phyloP scores from a whole-genome alignment of 2,329 filamentous ascomycete species.

The Phialophora macrospora region DNA sequence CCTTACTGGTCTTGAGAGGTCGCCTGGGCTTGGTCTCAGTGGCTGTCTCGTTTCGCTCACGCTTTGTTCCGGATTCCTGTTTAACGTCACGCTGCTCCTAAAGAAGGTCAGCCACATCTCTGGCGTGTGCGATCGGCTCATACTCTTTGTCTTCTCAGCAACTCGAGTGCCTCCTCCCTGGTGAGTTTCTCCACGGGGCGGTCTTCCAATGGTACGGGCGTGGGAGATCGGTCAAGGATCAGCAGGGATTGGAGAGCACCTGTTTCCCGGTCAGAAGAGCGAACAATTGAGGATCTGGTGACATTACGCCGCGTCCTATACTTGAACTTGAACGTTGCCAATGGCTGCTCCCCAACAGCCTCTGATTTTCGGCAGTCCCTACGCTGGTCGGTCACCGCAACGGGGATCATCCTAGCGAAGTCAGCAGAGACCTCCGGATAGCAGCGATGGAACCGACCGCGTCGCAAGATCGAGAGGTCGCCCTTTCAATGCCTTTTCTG shows the following conservation, averaged over 20 bases:
- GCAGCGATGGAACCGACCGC: conserved; percentile 22
- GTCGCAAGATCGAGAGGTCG: conserved; percentile 38
- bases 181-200: conserved; percentile 37
- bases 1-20: conserved; percentile 25
- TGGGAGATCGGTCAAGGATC: conserved; percentile 41
- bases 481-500: conserved; percentile 40
- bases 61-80: conserved; percentile 17
- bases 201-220: conserved; percentile 40
- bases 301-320: conserved; percentile 40
- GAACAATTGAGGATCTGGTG: not conserved
- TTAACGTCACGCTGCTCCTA: conserved; percentile 14
- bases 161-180: conserved; percentile 39
- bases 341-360: not conserved
- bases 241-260: conserved; percentile 43
- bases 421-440: not conserved
- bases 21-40: not conserved
- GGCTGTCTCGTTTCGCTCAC: conserved; percentile 3
- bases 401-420: conserved; percentile 9
- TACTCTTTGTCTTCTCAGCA: conserved; percentile 37
- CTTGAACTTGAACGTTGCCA: conserved; percentile 41
- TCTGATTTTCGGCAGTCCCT: not conserved
- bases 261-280: conserved; percentile 19
- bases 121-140: not conserved
- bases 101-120: not conserved
- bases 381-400: not conserved